A percentile compares a stretch with the other conserved stretches of the same genome.
These are phyloP conservation scores for Thermochaetoides dissita DNA, from an alignment of 2,329 filamentous ascomycete species.

Conservation along the genomic window DNA sequence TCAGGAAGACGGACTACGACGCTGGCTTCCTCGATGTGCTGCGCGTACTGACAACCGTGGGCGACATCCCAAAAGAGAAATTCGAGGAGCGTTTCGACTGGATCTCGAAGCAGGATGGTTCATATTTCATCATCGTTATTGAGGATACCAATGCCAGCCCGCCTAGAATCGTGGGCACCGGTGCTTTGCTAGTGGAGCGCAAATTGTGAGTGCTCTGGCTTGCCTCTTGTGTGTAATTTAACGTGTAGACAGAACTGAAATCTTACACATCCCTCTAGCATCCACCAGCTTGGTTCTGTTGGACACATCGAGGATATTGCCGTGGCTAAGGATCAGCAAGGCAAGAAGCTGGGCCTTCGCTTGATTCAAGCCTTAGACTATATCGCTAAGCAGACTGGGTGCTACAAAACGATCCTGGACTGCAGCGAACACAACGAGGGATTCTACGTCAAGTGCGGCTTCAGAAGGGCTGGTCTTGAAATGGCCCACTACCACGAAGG, in stretches of 20 bases:
- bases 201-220: conserved; percentile 56
- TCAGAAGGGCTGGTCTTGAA: conserved; percentile 78
- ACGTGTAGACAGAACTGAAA: neutral
- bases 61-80: conserved; percentile 61
- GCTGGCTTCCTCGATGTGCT: conserved; percentile 82
- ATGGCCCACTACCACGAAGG: conserved; percentile 90
- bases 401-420: conserved; percentile 94
- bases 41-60: conserved; percentile 81
- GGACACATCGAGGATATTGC: conserved; percentile 98
- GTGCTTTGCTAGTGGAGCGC: conserved; percentile 78
- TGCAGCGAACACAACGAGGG: conserved; percentile 94
- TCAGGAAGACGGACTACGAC: conserved; percentile 64
- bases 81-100: conserved; percentile 74
- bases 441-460: conserved; percentile 97
- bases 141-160: conserved; percentile 49
- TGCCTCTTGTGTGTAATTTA: neutral
- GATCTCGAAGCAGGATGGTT: conserved; percentile 58
- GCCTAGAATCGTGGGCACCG: conserved; percentile 69
- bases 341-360: conserved; percentile 85
- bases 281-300: conserved; percentile 67
- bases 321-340: conserved; percentile 86
- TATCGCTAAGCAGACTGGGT: conserved; percentile 76
- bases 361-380: conserved; percentile 89
- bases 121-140: conserved; percentile 79
- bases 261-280: conserved; percentile 31